Evolutionary conservation across 352 stramenopile species (phyloP), one percentile per base, ranked within the genome.

Genomic region (Nothophytophthora sp.): DNA sequence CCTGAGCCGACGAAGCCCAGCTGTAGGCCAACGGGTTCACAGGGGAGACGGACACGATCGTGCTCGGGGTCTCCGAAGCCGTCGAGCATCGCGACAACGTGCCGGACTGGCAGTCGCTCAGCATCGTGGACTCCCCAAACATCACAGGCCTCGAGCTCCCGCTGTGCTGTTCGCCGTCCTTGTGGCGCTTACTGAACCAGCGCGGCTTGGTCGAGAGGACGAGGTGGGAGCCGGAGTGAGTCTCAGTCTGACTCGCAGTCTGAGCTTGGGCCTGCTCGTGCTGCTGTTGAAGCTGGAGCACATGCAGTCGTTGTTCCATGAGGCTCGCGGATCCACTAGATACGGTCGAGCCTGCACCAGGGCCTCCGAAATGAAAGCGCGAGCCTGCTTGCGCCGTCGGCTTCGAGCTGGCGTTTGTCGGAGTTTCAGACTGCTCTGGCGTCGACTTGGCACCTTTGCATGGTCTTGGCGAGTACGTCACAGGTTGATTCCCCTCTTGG

Each of bases 21-120:
- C 62, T 71, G 36, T 43, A 55, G 3, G 47, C 33, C 6, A 68
- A 42, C 16, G 53, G 53, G 32, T 68, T 59, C 19, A 53, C 49
- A 9, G 59, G 53, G 4, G 59, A 68, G n/a, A 19, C 35, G 2
- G n/a, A n/a, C n/a, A n/a, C n/a, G n/a, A n/a, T n/a, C n/a, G 36
- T 68, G 27, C 43, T 48, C 4, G 58, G 4, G 0, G 51, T 58
- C 24, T 57, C 52, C 23, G 41, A 23, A 13, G 41, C n/a, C 7
- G 59, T 68, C 35, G 59, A 68, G 11, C 59, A 64, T 36, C 63
- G 59, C 16, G 59, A 68, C n/a, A 68, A 39, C 15, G 59, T 25
- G 27, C 53, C 46, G 5, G 42, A 35, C 11, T 68, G 59, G 13
- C 59, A 68, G 29, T 68, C 59, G 15, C 36, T 60, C 25, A 68